phyloP scores from a whole-genome alignment of 2,329 filamentous ascomycete species.

The Penicillium sp. region DNA sequence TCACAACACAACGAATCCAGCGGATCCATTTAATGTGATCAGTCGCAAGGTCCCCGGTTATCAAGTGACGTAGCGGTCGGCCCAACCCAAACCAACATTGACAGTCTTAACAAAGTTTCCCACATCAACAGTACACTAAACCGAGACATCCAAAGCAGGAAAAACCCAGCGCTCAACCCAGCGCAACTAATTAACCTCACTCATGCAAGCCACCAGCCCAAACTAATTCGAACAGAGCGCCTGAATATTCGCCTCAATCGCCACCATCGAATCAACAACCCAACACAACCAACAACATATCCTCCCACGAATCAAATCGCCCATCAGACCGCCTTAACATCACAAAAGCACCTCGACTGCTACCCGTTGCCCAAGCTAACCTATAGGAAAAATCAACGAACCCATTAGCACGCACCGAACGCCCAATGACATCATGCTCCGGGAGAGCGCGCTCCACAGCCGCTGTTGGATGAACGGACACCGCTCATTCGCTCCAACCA shows the following conservation, averaged over 20 bases:
- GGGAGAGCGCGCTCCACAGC: neutral
- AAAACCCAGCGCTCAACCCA: neutral
- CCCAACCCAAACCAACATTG: neutral
- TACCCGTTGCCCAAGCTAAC: neutral
- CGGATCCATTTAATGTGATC: neutral
- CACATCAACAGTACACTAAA: neutral
- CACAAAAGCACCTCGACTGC: neutral
- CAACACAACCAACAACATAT: neutral
- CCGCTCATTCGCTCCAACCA: neutral
- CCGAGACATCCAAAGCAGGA: neutral
- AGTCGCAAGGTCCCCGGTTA: neutral
- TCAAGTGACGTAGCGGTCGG: neutral
- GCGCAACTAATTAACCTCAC: neutral
- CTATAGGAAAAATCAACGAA: neutral
- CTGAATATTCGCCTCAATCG: neutral
- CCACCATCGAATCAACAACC: neutral
- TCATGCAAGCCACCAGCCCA: neutral
- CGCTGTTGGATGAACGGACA: slow-evolving; percentile 17
- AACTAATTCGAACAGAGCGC: neutral
- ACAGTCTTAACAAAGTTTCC: neutral
- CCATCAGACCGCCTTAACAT: neutral
- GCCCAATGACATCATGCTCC: slow-evolving; percentile 15
- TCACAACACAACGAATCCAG: neutral
- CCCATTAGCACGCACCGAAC: neutral
- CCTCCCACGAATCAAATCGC: neutral